phyloP scores from a whole-genome alignment of 768 basidiomycete species.

The Boletus rex-veris region DNA sequence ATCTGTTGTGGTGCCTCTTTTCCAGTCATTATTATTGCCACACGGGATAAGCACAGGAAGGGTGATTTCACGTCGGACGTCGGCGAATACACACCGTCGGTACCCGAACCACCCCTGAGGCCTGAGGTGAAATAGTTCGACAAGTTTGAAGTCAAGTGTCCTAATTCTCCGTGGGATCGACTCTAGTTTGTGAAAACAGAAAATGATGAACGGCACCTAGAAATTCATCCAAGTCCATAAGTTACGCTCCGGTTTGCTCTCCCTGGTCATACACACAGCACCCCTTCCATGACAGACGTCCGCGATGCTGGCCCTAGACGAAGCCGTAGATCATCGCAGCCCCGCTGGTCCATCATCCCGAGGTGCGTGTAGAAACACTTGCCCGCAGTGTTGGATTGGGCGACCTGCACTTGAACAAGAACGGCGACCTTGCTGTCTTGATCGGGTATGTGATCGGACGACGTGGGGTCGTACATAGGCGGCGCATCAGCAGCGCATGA shows the following conservation, averaged over 20 bases:
- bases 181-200: no score
- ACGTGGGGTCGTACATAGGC: neutral
- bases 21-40: no score
- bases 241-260: neutral
- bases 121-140: no score
- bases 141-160: no score
- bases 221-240: no score
- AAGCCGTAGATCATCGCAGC: slow-evolving; percentile 5
- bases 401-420: slow-evolving; percentile 28
- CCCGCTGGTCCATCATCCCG: slow-evolving; percentile 27
- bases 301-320: slow-evolving; percentile 17
- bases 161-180: no score
- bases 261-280: slow-evolving; percentile 19
- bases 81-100: no score
- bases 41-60: no score
- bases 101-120: no score
- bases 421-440: slow-evolving; percentile 15
- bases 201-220: no score
- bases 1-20: no score
- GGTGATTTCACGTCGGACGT: no score
- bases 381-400: slow-evolving; percentile 23
- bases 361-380: slow-evolving; percentile 28
- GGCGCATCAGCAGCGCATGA: neutral
- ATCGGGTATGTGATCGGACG: neutral
- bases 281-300: slow-evolving; percentile 25